Evolutionary conservation across 2,329 filamentous ascomycete species (phyloP).

Genomic region (Exophiala sp.): DNA sequence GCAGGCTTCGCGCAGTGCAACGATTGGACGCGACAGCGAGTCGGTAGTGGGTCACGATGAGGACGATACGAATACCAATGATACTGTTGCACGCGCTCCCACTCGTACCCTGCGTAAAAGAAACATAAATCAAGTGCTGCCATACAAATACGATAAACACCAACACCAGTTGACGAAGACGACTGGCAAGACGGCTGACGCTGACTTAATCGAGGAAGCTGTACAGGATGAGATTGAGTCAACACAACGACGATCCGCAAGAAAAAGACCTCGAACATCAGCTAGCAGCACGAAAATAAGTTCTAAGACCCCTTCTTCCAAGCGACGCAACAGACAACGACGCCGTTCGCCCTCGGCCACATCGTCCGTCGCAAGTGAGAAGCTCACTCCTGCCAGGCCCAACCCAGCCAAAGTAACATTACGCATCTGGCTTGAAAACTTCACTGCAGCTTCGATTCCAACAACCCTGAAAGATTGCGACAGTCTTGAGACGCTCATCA

Average conservation of each 20-base stretch:
- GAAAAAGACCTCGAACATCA: constrained; percentile 5
- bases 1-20: no score
- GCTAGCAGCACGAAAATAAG: constrained; percentile 3
- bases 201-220: constrained; percentile 17
- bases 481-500: constrained; percentile 14
- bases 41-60: not conserved
- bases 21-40: no score
- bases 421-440: constrained; percentile 15
- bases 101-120: constrained; percentile 16
- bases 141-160: constrained; percentile 23
- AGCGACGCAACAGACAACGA: not conserved
- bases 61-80: not conserved
- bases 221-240: constrained; percentile 12
- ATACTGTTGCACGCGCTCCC: not conserved
- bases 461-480: constrained; percentile 10
- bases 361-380: not conserved
- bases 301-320: not conserved
- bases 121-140: constrained; percentile 19
- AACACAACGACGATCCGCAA: not conserved
- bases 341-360: not conserved
- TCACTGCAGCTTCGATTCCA: constrained; percentile 10
- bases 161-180: constrained; percentile 12
- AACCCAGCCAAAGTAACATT: constrained; percentile 7
- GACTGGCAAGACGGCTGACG: constrained; percentile 6
- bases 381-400: not conserved